A percentile compares a stretch with the other conserved stretches of the same genome.
Conservation (phyloP, 2,329 filamentous ascomycete genomes). For the Hypomyces perniciosus region DNA sequence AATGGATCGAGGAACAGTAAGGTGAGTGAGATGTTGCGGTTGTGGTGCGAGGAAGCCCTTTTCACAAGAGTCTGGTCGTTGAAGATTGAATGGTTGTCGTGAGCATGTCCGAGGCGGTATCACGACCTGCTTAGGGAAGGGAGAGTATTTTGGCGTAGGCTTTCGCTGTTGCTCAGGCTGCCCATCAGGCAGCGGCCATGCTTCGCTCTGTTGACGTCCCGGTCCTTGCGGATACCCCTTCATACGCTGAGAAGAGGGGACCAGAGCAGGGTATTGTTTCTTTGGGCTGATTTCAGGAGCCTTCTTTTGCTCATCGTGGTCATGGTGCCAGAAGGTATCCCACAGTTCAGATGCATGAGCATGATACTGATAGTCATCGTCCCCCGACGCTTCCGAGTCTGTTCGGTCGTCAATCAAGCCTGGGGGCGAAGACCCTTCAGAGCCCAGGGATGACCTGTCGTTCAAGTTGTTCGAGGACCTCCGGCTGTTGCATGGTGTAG, state of each 20-base stretch:
- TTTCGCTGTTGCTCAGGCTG: conserved; percentile 14
- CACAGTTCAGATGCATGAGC: conserved; percentile 41
- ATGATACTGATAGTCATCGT: conserved; percentile 47
- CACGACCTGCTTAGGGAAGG: conserved; percentile 34
- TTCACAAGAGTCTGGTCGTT: conserved; percentile 25
- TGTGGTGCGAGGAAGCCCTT: conserved; percentile 21
- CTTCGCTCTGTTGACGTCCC: background rate
- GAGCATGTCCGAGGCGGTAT: conserved; percentile 23
- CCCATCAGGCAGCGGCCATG: conserved; percentile 8
- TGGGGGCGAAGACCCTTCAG: conserved; percentile 42
- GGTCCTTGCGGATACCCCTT: conserved; percentile 7
- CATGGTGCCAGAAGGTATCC: conserved; percentile 44
- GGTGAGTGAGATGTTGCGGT: conserved; percentile 12
- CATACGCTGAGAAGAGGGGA: conserved; percentile 23
- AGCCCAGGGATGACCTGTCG: conserved; percentile 39
- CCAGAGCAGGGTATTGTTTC: conserved; percentile 28
- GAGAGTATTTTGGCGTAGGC: conserved; percentile 32
- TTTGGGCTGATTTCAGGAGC: conserved; percentile 14
- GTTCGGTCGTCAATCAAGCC: conserved; percentile 45
- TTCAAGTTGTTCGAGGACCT: conserved; percentile 11
- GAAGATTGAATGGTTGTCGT: conserved; percentile 19
- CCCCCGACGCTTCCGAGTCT: conserved; percentile 45
- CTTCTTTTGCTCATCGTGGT: conserved; percentile 11
- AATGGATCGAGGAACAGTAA: background rate
- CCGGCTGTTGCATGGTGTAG: conserved; percentile 8